Conservation (phyloP, 1,139 yeast species). For the Candida dubliniensis region DNA sequence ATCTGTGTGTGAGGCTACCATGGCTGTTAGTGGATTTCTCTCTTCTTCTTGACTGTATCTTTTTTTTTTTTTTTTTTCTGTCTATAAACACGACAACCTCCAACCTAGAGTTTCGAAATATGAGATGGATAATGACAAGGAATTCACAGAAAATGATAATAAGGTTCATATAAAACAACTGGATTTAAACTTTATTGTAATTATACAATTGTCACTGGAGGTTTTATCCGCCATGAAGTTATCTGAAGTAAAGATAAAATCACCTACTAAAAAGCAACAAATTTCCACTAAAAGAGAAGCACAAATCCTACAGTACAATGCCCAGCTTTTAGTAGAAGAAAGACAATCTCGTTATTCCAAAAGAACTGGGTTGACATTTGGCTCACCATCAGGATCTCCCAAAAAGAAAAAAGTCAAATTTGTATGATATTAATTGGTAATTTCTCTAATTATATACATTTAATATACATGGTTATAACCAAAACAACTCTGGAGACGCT, state of each 20-base stretch:
- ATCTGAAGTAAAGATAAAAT: constrained; percentile 12
- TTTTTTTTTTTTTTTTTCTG: too few species aligned
- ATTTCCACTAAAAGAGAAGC: constrained; percentile 26
- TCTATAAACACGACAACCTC: too few species aligned
- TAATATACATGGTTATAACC: neutral
- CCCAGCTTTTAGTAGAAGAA: constrained; percentile 22
- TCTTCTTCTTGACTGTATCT: too few species aligned
- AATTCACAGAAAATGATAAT: neutral
- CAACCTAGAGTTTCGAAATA: neutral
- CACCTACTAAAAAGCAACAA: constrained; percentile 18
- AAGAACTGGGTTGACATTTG: constrained; percentile 14
- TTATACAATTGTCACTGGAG: constrained; percentile 8
- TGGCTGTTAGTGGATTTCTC: too few species aligned
- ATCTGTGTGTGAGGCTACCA: too few species aligned
- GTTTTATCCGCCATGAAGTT: constrained; percentile 10
- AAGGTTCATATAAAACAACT: neutral
- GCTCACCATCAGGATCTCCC: neutral
- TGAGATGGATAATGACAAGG: neutral
- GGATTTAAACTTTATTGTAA: constrained; percentile 1
- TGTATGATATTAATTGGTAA: constrained; percentile 1
- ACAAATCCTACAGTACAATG: constrained; percentile 31
- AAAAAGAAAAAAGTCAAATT: constrained; percentile 12
- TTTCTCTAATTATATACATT: neutral
- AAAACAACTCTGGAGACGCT: too few species aligned
- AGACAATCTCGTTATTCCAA: constrained; percentile 25